Conservation (phyloP, 106 monocot genomes). For the Apostasia shenzhenica region DNA sequence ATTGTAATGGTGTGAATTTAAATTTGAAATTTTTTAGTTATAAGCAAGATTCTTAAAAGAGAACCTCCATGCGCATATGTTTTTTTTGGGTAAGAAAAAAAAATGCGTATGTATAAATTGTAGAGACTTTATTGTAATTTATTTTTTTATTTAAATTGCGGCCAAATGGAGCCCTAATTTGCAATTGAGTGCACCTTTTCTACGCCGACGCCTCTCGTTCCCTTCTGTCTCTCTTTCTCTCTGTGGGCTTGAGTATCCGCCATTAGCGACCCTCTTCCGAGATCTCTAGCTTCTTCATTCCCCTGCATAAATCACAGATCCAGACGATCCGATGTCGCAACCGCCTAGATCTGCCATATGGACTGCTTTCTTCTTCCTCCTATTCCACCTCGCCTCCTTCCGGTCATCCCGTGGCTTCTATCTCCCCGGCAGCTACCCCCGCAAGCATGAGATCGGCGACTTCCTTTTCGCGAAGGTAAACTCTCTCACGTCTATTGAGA, state of each 20-base stretch:
- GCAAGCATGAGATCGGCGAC: constrained; percentile 22
- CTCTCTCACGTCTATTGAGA: constrained; percentile 44
- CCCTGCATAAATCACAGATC: not conserved
- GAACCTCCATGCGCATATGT: too few relatives aligned
- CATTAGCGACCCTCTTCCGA: not conserved
- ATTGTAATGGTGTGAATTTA: too few relatives aligned
- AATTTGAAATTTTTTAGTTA: too few relatives aligned
- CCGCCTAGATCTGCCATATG: not conserved
- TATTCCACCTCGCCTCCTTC: not conserved
- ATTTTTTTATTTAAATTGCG: too few relatives aligned
- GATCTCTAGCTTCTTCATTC: constrained; percentile 9
- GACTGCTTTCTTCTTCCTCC: constrained; percentile 1
- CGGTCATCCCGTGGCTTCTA: constrained; percentile 26
- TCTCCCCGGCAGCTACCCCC: constrained; percentile 57
- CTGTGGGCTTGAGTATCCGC: not conserved
- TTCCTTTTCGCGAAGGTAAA: constrained; percentile 32
- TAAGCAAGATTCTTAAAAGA: too few relatives aligned
- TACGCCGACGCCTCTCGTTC: not conserved
- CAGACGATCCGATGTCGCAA: constrained; percentile 1
- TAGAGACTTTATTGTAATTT: too few relatives aligned
- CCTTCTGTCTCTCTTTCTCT: not conserved
- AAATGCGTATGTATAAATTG: too few relatives aligned
- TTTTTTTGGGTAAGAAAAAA: too few relatives aligned
- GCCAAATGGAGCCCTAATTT: too few relatives aligned
- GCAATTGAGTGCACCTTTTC: too few relatives aligned